Base-by-base conservation (phyloP, 352 stramenopile species). In the Phytophthora capsici region DNA sequence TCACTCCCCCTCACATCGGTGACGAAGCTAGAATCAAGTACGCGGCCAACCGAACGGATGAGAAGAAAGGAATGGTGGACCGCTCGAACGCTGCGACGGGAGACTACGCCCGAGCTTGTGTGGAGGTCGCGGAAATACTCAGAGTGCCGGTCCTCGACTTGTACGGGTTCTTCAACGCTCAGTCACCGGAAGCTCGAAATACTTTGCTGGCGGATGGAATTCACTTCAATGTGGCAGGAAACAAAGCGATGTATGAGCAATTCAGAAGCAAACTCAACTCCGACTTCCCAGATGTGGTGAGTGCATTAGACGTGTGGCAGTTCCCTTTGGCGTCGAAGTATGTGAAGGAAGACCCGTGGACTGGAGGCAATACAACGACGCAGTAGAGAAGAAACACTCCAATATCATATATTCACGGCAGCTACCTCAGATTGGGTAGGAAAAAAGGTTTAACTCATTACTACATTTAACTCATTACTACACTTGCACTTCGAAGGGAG, bases 171-270 rank as follows among this genome's bases (percentile, higher is more conserved):
- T 86, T 88, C 49, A 84, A 82, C 41, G 50, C 55, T 12, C 66
- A 71, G 55, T 25, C 61, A 17, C 20, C n/a, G n/a, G 12, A 32
- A 1, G 13, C 67, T 34, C 70, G 76, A 52, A 75, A 69, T 25
- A 26, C 46, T 17, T 61, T 68, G 47, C 68, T 88, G 14, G 47
- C 25, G 22, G 81, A 90, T 50, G 81, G 81, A 0, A 63, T 88
- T 1, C 78, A 90, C 49, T 78, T 86, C 12, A 81, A 52, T 37
- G 37, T 38, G 23, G 52, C 61, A 8, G 80, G 80, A 16, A 80
- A 86, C 34, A 49, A 66, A 17, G 23, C 76, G 19, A 57, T 88
- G 19, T 59, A 79, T 19, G 22, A 57, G 9, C 30, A 63, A 14
- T 17, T 75, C 6, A 23, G 32, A 19, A 50, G 9, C 20, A 65